These are phyloP conservation scores for Ophiostoma tasmaniense DNA, from an alignment of 2,329 filamentous ascomycete species.

Conservation along the genomic window DNA sequence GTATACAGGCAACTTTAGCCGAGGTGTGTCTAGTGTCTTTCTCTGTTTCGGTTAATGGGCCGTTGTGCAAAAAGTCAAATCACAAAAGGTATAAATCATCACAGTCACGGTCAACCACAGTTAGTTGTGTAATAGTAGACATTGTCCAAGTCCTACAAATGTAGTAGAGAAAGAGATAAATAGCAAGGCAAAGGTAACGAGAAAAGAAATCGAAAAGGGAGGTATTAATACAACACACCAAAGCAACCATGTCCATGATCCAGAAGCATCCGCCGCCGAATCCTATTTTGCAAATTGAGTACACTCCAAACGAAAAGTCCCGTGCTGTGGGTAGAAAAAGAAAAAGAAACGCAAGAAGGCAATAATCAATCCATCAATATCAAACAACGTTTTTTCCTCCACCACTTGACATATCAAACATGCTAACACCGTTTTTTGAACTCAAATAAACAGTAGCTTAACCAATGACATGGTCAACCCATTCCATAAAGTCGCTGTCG, in stretches of 20 bases:
- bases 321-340: neutral
- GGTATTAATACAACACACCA: neutral
- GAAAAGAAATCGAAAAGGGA: no score
- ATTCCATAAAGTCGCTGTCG: constrained; percentile 25
- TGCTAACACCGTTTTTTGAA: neutral
- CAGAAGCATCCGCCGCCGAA: neutral
- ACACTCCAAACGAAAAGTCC: neutral
- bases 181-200: neutral
- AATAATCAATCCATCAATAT: neutral
- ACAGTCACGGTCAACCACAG: neutral
- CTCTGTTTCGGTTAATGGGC: neutral
- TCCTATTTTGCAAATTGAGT: neutral
- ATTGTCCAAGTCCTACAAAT: neutral
- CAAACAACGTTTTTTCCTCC: neutral
- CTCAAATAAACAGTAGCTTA: neutral
- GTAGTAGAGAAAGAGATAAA: neutral
- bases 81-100: neutral
- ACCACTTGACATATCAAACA: neutral
- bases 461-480: constrained; percentile 24
- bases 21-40: neutral
- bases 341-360: neutral
- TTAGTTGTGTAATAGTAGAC: neutral
- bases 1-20: neutral
- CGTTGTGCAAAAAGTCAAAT: neutral
- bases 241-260: neutral